Conservation (phyloP, 163 green algal species). For the Scenedesmus sp. region DNA sequence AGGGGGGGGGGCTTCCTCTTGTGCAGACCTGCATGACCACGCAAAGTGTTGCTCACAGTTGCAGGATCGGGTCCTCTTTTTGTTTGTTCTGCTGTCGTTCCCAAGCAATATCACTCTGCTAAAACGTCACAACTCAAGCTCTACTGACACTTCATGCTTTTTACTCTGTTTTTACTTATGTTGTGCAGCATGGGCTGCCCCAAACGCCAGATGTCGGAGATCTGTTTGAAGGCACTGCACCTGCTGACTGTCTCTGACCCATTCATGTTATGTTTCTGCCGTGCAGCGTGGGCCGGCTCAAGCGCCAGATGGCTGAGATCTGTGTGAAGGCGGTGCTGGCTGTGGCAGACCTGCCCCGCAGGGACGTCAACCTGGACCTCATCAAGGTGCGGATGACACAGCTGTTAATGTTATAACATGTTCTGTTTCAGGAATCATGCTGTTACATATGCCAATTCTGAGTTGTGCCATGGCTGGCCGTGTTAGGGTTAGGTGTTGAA, state of each 20-base stretch:
- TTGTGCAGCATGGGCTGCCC: neutral
- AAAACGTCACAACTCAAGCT: no score
- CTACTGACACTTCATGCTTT: neutral
- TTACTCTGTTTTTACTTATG: neutral
- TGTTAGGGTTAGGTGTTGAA: neutral
- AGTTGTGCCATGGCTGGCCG: neutral
- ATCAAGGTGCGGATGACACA: conserved; percentile 90
- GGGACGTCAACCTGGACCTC: conserved; percentile 99
- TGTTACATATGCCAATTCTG: neutral
- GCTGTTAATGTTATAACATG: neutral
- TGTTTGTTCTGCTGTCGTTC: no score
- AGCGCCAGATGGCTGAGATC: conserved; percentile 97
- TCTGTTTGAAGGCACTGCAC: no score
- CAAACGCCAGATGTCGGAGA: no score
- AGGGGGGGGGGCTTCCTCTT: no score
- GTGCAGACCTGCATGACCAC: no score
- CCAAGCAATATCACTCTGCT: no score
- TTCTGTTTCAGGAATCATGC: neutral
- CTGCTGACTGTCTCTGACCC: neutral
- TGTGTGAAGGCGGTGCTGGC: conserved; percentile 97
- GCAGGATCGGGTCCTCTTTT: no score
- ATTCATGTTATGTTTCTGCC: neutral
- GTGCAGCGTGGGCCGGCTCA: conserved; percentile 93
- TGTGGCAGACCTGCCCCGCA: conserved; percentile 94
- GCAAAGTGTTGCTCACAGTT: no score